Conservation (phyloP, 2,329 filamentous ascomycete genomes). For the Chaetomium sp. region DNA sequence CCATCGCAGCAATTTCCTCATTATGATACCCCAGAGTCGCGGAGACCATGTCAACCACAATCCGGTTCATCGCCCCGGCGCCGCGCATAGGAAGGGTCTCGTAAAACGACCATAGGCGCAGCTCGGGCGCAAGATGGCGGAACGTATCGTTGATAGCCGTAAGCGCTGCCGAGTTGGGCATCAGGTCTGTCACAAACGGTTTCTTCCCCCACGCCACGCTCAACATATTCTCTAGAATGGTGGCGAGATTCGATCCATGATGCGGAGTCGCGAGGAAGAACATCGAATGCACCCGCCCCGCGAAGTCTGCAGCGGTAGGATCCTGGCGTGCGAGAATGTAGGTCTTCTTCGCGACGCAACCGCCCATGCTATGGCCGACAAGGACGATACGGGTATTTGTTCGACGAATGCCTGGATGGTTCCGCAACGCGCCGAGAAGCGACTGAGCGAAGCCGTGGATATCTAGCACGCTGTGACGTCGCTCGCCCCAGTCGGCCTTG, state of each 20-base stretch:
- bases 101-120: slow-evolving; percentile 40
- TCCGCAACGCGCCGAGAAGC: slow-evolving; percentile 28
- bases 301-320: slow-evolving; percentile 24
- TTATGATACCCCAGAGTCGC: slow-evolving; percentile 24
- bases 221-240: slow-evolving; percentile 32
- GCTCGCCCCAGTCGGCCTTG: slow-evolving; percentile 26
- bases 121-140: slow-evolving; percentile 30
- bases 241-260: slow-evolving; percentile 34
- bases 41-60: slow-evolving; percentile 29
- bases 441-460: slow-evolving; percentile 31
- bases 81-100: slow-evolving; percentile 32
- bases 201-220: slow-evolving; percentile 28
- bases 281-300: slow-evolving; percentile 29
- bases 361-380: slow-evolving; percentile 42
- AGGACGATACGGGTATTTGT: slow-evolving; percentile 33
- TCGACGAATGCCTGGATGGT: slow-evolving; percentile 25
- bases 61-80: slow-evolving; percentile 23
- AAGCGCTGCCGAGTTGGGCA: slow-evolving; percentile 30
- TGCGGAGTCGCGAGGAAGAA: slow-evolving; percentile 38
- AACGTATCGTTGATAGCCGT: slow-evolving; percentile 40
- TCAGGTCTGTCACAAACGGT: slow-evolving; percentile 35
- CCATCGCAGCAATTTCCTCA: slow-evolving; percentile 27
- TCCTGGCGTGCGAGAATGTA: slow-evolving; percentile 32
- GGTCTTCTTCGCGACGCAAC: slow-evolving; percentile 33
- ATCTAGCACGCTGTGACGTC: slow-evolving; percentile 21